Conservation (phyloP, 768 basidiomycete species). For the Tricholoma saponaceum region DNA sequence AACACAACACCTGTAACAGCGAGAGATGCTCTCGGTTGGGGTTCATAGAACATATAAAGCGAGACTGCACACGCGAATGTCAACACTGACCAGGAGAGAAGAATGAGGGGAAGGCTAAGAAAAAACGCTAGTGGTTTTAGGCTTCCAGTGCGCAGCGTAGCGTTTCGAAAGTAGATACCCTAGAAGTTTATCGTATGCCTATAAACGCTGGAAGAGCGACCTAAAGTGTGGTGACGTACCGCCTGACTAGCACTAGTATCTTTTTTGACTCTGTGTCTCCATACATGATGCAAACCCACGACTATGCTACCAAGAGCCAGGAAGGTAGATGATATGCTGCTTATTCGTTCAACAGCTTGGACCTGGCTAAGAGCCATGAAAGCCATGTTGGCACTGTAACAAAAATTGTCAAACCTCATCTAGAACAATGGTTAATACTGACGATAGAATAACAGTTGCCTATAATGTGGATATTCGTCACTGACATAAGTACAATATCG, state of each 20-base stretch:
- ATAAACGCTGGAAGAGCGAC: not conserved
- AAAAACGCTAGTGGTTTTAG: not conserved
- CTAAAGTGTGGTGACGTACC: not conserved
- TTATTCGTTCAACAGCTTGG: not conserved
- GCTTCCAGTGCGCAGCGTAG: not conserved
- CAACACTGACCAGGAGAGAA: not conserved
- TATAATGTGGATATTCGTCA: not conserved
- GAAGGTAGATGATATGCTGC: not conserved
- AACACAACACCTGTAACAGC: not conserved
- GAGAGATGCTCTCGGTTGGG: not conserved
- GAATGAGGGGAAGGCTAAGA: not conserved
- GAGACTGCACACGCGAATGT: not conserved
- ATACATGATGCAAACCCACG: not conserved
- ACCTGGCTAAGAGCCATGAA: not conserved
- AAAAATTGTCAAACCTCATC: not conserved
- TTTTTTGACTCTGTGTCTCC: not conserved
- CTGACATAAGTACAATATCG: not conserved
- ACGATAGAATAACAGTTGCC: not conserved
- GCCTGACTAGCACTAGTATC: not conserved
- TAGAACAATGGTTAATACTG: not conserved
- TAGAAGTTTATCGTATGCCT: not conserved
- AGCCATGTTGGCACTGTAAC: not conserved
- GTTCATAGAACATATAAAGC: not conserved
- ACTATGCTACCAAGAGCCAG: not conserved
- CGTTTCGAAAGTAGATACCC: not conserved